Conservation (phyloP, 1,284 basidiomycete genomes). For the Naganishia albida region DNA sequence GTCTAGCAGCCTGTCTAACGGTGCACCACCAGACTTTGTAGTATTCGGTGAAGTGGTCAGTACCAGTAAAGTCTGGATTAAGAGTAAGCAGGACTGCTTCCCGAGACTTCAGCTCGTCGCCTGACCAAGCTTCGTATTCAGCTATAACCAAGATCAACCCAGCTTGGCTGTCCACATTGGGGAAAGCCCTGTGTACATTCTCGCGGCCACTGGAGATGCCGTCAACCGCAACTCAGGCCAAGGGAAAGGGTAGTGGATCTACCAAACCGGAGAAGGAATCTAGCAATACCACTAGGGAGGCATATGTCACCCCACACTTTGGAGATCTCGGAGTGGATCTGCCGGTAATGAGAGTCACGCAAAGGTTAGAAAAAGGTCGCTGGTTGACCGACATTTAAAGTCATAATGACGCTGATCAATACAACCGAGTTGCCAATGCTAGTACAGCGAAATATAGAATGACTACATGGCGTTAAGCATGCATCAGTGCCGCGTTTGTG, state of each 20-base stretch:
- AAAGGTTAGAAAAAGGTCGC: constrained; percentile 52
- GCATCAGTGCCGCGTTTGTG: neutral
- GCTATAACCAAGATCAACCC: constrained; percentile 84
- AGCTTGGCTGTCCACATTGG: constrained; percentile 81
- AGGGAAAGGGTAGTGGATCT: constrained; percentile 36
- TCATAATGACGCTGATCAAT: neutral
- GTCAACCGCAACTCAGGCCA: constrained; percentile 35
- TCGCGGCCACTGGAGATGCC: constrained; percentile 78
- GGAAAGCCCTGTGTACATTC: constrained; percentile 78
- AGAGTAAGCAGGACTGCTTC: constrained; percentile 59
- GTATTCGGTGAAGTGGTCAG: constrained; percentile 80
- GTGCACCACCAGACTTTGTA: constrained; percentile 80
- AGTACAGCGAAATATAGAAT: neutral
- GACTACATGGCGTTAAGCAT: neutral
- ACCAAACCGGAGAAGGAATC: constrained; percentile 52
- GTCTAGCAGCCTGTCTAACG: constrained; percentile 72
- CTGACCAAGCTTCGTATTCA: constrained; percentile 48
- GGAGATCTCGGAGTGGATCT: constrained; percentile 81
- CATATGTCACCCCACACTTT: constrained; percentile 75
- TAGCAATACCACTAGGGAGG: constrained; percentile 55
- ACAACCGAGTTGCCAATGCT: neutral
- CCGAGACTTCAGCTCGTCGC: neutral
- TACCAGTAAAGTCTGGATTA: constrained; percentile 74
- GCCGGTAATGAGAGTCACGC: constrained; percentile 66
- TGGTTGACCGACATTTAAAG: constrained; percentile 45